Conservation (phyloP, 306 rosid species). For the Cicer chorassanicum region DNA sequence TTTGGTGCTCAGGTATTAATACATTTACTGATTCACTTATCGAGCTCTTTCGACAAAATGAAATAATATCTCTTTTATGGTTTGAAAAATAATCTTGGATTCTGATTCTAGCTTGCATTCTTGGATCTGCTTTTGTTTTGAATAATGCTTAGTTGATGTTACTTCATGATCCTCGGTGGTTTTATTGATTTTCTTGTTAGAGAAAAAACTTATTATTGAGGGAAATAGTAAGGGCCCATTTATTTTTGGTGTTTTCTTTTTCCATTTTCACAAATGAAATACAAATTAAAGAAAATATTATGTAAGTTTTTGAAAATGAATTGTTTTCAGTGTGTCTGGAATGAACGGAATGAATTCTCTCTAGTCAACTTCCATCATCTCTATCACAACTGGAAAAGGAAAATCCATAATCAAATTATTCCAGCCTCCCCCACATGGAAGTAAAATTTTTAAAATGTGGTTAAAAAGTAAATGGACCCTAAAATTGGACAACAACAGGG, state of each 20-base stretch:
- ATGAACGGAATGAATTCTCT: too few relatives aligned
- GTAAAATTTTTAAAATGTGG: too few relatives aligned
- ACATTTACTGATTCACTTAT: conserved; percentile 22
- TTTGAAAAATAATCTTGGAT: not conserved
- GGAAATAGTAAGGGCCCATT: not conserved
- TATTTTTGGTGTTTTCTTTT: too few relatives aligned
- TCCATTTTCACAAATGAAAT: too few relatives aligned
- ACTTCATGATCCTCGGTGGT: conserved; percentile 18
- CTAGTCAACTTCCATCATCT: too few relatives aligned
- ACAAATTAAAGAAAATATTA: too few relatives aligned
- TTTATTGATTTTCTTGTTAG: conserved; percentile 17
- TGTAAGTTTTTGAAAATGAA: too few relatives aligned
- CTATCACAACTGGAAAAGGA: too few relatives aligned
- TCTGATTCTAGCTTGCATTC: not conserved
- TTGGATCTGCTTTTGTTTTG: conserved; percentile 36
- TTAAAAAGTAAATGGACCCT: too few relatives aligned
- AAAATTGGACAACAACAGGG: not conserved
- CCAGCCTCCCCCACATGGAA: too few relatives aligned
- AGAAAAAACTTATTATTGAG: not conserved
- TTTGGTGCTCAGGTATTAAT: conserved; percentile 95
- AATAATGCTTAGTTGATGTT: conserved; percentile 10
- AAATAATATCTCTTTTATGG: not conserved
- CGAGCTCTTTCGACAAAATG: conserved; percentile 33
- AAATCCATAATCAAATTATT: too few relatives aligned
- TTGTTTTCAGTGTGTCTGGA: too few relatives aligned